phyloP scores from a whole-genome alignment of 345 rosid genomes.

The Firmiana major region DNA sequence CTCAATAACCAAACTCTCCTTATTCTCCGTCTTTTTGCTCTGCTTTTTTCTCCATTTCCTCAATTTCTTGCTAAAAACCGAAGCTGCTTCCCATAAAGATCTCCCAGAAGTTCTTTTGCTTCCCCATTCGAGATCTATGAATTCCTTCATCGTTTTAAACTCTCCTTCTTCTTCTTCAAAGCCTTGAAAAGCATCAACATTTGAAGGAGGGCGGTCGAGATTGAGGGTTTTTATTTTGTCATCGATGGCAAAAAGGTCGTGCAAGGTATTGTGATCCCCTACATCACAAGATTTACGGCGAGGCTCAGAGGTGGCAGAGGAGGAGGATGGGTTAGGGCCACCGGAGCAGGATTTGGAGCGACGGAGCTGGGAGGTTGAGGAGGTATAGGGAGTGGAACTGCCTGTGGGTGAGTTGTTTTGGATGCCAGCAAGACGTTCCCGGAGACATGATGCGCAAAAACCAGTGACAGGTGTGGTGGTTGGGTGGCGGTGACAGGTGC shows the following conservation, averaged over 20 bases:
- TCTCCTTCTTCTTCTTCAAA: slow-evolving; percentile 37
- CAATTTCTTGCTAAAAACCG: slow-evolving; percentile 44
- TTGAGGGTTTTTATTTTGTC: slow-evolving; percentile 19
- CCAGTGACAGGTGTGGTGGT: not conserved
- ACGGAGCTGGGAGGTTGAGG: slow-evolving; percentile 33
- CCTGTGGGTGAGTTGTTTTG: slow-evolving; percentile 23
- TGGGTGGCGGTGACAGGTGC: slow-evolving; percentile 17
- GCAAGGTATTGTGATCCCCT: slow-evolving; percentile 33
- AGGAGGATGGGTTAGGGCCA: slow-evolving; percentile 19
- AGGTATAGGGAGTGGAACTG: slow-evolving; percentile 11
- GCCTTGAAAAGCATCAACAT: slow-evolving; percentile 16
- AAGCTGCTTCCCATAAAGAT: slow-evolving; percentile 46
- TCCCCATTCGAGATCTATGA: slow-evolving; percentile 60
- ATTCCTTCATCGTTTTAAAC: slow-evolving; percentile 55
- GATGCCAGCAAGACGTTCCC: slow-evolving; percentile 22
- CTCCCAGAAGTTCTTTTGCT: slow-evolving; percentile 29
- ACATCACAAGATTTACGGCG: slow-evolving; percentile 63
- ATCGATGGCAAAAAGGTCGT: slow-evolving; percentile 42
- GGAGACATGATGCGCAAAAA: slow-evolving; percentile 18
- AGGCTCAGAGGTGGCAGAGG: slow-evolving; percentile 33
- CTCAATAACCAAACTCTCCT: slow-evolving; percentile 1
- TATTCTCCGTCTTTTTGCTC: slow-evolving; percentile 25
- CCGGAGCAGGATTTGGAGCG: slow-evolving; percentile 48
- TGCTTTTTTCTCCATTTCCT: slow-evolving; percentile 46
- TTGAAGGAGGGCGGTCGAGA: not conserved